These are phyloP conservation scores for Scheffersomyces titani DNA, from an alignment of 1,139 yeast genomes.

Conservation along the genomic window DNA sequence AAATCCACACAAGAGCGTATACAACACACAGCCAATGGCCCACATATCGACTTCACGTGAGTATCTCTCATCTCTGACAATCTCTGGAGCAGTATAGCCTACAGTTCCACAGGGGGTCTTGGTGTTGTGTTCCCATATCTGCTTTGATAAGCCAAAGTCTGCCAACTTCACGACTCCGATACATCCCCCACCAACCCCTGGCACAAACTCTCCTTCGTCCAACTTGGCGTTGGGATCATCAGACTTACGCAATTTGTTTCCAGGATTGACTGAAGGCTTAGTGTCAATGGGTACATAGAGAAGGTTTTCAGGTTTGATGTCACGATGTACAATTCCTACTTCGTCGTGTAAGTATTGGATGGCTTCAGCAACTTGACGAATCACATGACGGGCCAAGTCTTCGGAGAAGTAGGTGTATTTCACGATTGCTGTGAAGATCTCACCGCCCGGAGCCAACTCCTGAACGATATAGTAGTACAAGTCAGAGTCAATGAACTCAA, in stretches of 20 bases:
- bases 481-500: slow-evolving; percentile 50
- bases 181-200: slow-evolving; percentile 53
- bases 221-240: slow-evolving; percentile 50
- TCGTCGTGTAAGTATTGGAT: slow-evolving; percentile 55
- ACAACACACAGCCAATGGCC: slow-evolving; percentile 64
- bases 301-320: slow-evolving; percentile 58
- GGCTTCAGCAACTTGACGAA: slow-evolving; percentile 51
- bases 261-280: slow-evolving; percentile 38
- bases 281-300: slow-evolving; percentile 65
- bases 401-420: slow-evolving; percentile 58
- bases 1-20: slow-evolving; percentile 61
- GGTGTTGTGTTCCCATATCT: slow-evolving; percentile 58
- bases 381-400: slow-evolving; percentile 53
- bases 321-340: slow-evolving; percentile 58
- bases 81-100: slow-evolving; percentile 65
- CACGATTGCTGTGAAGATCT: slow-evolving; percentile 57
- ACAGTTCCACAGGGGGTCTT: slow-evolving; percentile 68
- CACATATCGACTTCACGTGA: slow-evolving; percentile 66
- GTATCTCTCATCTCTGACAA: slow-evolving; percentile 57
- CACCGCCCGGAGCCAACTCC: slow-evolving; percentile 57
- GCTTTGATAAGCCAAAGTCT: slow-evolving; percentile 60
- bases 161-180: slow-evolving; percentile 56
- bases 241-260: slow-evolving; percentile 40
- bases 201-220: slow-evolving; percentile 54
- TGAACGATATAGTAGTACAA: slow-evolving; percentile 54